phyloP scores from a whole-genome alignment of 2,329 filamentous ascomycete genomes.

The Rhexocercosporidium sp. region DNA sequence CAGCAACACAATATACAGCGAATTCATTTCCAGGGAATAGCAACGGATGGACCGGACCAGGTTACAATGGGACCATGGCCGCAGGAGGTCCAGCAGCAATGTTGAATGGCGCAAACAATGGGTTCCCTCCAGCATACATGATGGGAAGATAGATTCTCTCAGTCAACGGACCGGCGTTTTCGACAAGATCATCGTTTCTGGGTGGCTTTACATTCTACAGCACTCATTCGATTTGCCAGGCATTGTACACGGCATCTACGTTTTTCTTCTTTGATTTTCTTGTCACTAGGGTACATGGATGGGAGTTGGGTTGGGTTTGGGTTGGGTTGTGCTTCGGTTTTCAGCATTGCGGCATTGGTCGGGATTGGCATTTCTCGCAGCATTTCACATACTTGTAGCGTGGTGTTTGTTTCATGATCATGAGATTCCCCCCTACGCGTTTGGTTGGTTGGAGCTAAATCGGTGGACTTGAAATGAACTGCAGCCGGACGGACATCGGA shows the following conservation, averaged over 20 bases:
- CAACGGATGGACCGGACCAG: constrained; percentile 39
- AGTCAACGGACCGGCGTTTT: constrained; percentile 29
- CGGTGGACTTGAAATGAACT: constrained; percentile 37
- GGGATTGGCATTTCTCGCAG: constrained; percentile 39
- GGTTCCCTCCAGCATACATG: constrained; percentile 44
- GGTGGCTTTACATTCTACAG: constrained; percentile 27
- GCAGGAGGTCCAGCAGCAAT: constrained; percentile 38
- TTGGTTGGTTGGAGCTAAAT: constrained; percentile 32
- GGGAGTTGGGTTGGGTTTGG: constrained; percentile 30
- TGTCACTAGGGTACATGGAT: constrained; percentile 33
- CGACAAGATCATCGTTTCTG: constrained; percentile 16
- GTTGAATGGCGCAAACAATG: constrained; percentile 38
- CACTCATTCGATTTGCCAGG: constrained; percentile 26
- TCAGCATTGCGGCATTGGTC: constrained; percentile 37
- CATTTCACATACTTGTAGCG: constrained; percentile 41
- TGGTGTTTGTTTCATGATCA: constrained; percentile 39
- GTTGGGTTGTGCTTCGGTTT: background rate
- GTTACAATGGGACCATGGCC: constrained; percentile 39
- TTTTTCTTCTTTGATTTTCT: constrained; percentile 26
- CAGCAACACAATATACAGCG: constrained; percentile 33
- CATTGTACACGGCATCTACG: constrained; percentile 25
- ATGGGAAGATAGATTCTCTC: constrained; percentile 42
- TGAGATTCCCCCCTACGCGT: constrained; percentile 43
- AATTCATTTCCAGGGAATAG: constrained; percentile 32
- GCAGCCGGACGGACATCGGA: background rate